phyloP scores from a whole-genome alignment of 371 early-diverging fungal genomes.

The Aphelidium insulamus region DNA sequence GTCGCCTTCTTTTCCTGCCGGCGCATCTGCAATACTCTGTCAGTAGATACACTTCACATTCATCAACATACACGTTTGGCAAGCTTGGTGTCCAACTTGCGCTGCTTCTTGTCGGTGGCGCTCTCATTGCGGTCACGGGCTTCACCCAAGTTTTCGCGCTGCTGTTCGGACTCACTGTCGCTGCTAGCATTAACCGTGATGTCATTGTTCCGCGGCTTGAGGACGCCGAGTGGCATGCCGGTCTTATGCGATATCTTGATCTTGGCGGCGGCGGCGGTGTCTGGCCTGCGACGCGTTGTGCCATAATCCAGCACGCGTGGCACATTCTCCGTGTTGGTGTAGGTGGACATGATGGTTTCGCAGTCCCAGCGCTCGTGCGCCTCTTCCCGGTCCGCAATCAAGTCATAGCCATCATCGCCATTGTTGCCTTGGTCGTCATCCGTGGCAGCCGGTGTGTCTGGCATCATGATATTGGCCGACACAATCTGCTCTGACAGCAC shows the following conservation, averaged over 20 bases:
- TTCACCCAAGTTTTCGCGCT: constrained; percentile 14
- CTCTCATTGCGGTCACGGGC: constrained; percentile 49
- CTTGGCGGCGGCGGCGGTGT: constrained; percentile 23
- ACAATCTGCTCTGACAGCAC: not conserved
- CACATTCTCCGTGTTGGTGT: constrained; percentile 51
- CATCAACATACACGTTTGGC: too few relatives aligned
- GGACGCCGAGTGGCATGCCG: constrained; percentile 34
- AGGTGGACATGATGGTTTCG: constrained; percentile 52
- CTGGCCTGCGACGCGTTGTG: constrained; percentile 44
- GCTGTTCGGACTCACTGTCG: too few relatives aligned
- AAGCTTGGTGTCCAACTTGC: constrained; percentile 66
- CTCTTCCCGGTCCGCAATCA: constrained; percentile 19
- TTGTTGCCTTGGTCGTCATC: constrained; percentile 6
- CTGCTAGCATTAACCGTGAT: too few relatives aligned
- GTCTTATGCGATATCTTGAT: constrained; percentile 26
- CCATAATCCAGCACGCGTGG: too few relatives aligned
- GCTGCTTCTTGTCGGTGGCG: constrained; percentile 63
- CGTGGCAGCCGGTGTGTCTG: constrained; percentile 10
- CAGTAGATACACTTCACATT: too few relatives aligned
- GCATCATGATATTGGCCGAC: too few relatives aligned
- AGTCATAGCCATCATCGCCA: constrained; percentile 12
- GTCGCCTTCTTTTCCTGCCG: constrained; percentile 48
- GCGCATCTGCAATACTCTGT: constrained; percentile 16
- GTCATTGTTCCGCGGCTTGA: too few relatives aligned
- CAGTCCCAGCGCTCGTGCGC: constrained; percentile 44